Evolutionary conservation across 345 rosid species (phyloP).

Genomic region (Litchi chinensis): DNA sequence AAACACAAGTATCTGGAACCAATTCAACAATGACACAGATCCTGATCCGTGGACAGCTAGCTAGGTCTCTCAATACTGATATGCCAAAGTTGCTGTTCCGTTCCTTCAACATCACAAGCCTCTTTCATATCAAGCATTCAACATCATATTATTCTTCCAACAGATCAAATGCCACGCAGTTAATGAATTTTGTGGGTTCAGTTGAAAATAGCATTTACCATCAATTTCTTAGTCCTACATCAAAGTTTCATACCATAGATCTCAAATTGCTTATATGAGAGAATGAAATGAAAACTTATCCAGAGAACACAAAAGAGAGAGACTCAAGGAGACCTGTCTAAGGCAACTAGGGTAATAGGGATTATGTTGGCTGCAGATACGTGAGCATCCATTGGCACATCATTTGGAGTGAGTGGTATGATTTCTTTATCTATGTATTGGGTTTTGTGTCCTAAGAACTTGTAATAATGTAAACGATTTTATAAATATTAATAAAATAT

Average conservation of each 20-base stretch:
- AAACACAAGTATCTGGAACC: conserved; percentile 3
- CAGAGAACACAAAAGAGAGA: not conserved
- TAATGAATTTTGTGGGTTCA: not conserved
- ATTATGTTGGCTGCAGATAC: conserved; percentile 73
- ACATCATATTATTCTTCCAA: conserved; percentile 10
- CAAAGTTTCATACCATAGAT: conserved; percentile 36
- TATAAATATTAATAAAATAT: no score
- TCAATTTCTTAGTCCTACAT: conserved; percentile 19
- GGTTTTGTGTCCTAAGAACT: no score
- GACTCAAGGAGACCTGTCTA: conserved; percentile 46
- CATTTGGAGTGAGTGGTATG: conserved; percentile 63
- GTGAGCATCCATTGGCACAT: conserved; percentile 72
- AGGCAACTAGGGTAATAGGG: conserved; percentile 59
- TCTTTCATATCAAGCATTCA: not conserved
- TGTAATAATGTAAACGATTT: no score
- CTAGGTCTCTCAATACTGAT: conserved; percentile 18
- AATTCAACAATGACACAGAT: conserved; percentile 3
- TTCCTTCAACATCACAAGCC: not conserved
- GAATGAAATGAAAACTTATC: conserved; percentile 7
- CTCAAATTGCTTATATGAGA: not conserved
- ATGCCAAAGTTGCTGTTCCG: not conserved
- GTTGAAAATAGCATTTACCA: conserved; percentile 9
- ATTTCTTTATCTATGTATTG: conserved; percentile 60
- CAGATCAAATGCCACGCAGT: conserved; percentile 3
- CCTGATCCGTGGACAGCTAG: not conserved